Percentiles rank a stretch among this genome's conserved stretches.
phyloP scores from a whole-genome alignment of 805 yeast species.

The Wickerhamiella allomyrinae region DNA sequence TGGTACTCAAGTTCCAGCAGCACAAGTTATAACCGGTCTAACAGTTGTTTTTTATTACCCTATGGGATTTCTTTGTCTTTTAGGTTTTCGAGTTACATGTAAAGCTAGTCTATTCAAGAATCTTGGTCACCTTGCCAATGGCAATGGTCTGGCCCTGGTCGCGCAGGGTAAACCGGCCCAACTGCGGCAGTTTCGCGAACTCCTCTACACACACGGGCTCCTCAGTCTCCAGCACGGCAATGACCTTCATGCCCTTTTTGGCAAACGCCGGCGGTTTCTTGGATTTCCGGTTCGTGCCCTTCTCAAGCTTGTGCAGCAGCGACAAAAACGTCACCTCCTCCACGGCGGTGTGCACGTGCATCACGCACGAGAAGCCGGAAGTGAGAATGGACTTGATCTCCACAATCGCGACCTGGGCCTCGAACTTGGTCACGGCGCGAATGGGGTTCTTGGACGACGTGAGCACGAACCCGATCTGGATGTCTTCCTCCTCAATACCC shows the following conservation, averaged over 20 bases:
- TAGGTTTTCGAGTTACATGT: not conserved
- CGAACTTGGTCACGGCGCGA: slow-evolving; percentile 76
- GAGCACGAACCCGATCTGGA: slow-evolving; percentile 79
- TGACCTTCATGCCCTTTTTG: slow-evolving; percentile 95
- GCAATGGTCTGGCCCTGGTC: slow-evolving; percentile 98
- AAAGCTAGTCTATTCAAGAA: slow-evolving; percentile 29
- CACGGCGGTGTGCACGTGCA: slow-evolving; percentile 97
- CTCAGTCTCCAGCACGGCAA: slow-evolving; percentile 74
- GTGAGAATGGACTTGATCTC: slow-evolving; percentile 91
- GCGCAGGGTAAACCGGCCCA: slow-evolving; percentile 96
- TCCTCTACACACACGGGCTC: slow-evolving; percentile 91
- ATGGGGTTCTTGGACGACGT: slow-evolving; percentile 81
- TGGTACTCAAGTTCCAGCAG: slow-evolving; percentile 16
- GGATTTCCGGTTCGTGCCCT: slow-evolving; percentile 91
- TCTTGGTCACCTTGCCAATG: slow-evolving; percentile 90
- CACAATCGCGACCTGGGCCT: slow-evolving; percentile 93
- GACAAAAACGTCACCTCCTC: slow-evolving; percentile 80
- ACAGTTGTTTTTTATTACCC: not conserved
- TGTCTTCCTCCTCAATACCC: slow-evolving; percentile 96
- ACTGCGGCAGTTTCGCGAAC: slow-evolving; percentile 81
- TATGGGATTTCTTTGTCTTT: not conserved
- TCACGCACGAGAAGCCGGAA: slow-evolving; percentile 92
- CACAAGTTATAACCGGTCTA: not conserved
- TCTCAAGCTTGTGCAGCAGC: slow-evolving; percentile 83
- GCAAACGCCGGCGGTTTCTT: slow-evolving; percentile 98